phyloP scores from a whole-genome alignment of 148 eudicot species.

The Oxyria digyna region DNA sequence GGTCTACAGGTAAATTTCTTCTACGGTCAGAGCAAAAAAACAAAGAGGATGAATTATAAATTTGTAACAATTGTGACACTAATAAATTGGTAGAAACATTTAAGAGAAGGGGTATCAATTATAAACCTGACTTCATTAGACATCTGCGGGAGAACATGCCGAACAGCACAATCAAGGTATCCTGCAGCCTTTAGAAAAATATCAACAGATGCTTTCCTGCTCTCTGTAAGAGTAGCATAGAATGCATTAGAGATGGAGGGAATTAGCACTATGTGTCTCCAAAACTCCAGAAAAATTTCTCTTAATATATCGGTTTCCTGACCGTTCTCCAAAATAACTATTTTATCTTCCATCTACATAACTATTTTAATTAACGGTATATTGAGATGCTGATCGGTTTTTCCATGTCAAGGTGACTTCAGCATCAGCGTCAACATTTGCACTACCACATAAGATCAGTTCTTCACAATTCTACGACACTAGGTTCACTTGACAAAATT shows the following conservation, averaged over 20 bases:
- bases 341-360: neutral
- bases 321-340: neutral
- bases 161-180: slow-evolving; percentile 92
- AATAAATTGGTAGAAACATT: neutral
- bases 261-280: neutral
- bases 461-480: neutral
- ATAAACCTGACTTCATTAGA: slow-evolving; percentile 66
- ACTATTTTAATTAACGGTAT: too few relatives aligned
- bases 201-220: slow-evolving; percentile 79
- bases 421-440: neutral
- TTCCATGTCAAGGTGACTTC: neutral
- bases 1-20: slow-evolving; percentile 89
- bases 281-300: neutral
- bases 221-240: slow-evolving; percentile 38
- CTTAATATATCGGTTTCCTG: neutral
- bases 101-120: neutral
- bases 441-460: neutral
- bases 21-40: slow-evolving; percentile 27
- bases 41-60: neutral
- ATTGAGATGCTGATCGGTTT: too few relatives aligned
- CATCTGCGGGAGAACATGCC: slow-evolving; percentile 75
- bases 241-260: neutral
- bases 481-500: neutral
- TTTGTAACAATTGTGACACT: neutral
- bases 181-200: slow-evolving; percentile 91